A percentile compares a stretch with the other conserved stretches of the same genome.
phyloP scores from a whole-genome alignment of 345 rosid species.

The Cardamine resedifolia region DNA sequence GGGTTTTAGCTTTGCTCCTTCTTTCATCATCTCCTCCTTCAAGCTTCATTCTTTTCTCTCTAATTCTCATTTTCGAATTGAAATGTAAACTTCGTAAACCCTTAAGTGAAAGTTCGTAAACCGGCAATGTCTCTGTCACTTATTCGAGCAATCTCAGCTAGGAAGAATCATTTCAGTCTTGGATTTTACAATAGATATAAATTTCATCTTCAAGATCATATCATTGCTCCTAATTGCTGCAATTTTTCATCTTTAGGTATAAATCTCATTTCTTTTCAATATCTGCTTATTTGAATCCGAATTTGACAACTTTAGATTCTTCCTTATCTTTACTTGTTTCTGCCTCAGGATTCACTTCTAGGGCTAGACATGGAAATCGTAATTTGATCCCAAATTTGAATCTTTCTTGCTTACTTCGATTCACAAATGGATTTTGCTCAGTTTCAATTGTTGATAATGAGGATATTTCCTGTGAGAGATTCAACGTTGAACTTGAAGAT shows the following conservation, averaged over 20 bases:
- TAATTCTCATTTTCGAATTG: neutral
- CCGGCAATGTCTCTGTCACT: conserved; percentile 36
- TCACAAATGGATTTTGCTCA: conserved; percentile 44
- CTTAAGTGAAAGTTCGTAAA: neutral
- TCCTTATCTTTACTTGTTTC: neutral
- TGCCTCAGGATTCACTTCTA: conserved; percentile 17
- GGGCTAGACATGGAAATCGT: conserved; percentile 14
- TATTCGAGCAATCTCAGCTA: conserved; percentile 35
- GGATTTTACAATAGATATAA: conserved; percentile 8
- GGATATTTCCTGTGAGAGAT: conserved; percentile 20
- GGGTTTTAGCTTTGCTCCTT: conserved; percentile 20
- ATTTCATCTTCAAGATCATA: neutral
- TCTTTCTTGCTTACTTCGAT: neutral
- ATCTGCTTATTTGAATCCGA: neutral
- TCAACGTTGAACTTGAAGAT: too few relatives aligned
- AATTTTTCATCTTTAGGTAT: conserved; percentile 22
- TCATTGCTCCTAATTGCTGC: conserved; percentile 4
- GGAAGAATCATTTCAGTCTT: conserved; percentile 27
- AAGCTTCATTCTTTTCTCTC: neutral
- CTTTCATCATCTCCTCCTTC: neutral
- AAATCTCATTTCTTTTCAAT: neutral
- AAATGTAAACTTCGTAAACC: conserved; percentile 10
- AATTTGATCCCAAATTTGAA: conserved; percentile 22
- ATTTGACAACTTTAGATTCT: neutral
- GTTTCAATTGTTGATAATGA: conserved; percentile 5